Percentiles rank a stretch among this genome's conserved stretches.
phyloP scores from a whole-genome alignment of 2,329 filamentous ascomycete species.

The Fusarium pseudocircinatum region DNA sequence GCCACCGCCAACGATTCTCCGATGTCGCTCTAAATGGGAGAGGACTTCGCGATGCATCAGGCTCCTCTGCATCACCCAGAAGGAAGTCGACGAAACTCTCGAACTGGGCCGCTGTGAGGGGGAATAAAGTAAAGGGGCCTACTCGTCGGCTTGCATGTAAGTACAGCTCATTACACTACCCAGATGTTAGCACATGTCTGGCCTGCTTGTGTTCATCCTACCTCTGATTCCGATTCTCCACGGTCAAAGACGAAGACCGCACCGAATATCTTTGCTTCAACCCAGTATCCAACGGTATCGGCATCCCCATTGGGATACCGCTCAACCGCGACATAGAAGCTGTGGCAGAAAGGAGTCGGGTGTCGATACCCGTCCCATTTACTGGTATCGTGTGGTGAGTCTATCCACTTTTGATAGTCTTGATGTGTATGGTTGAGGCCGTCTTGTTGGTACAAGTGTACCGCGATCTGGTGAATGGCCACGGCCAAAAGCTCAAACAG shows the following conservation, averaged over 20 bases:
- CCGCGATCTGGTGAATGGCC: constrained; percentile 2
- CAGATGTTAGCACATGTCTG: neutral
- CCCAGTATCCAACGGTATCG: constrained; percentile 23
- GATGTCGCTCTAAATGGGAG: neutral
- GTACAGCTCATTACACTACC: neutral
- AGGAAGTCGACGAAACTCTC: constrained; percentile 9
- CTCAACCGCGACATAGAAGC: neutral
- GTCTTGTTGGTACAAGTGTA: neutral
- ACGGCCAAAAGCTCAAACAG: constrained; percentile 12
- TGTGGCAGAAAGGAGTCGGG: constrained; percentile 2
- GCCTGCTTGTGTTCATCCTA: neutral
- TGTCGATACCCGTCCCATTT: neutral
- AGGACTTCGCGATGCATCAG: neutral
- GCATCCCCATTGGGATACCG: constrained; percentile 9
- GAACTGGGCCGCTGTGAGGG: constrained; percentile 8
- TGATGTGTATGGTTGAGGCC: neutral
- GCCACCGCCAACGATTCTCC: constrained; percentile 16
- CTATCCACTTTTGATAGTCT: neutral
- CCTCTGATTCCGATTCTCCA: constrained; percentile 9
- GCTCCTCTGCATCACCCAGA: neutral
- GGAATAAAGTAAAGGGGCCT: constrained; percentile 3
- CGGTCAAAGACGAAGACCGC: constrained; percentile 20
- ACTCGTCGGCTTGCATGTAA: neutral
- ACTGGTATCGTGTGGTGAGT: neutral
- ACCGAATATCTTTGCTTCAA: constrained; percentile 22